Percentiles rank a stretch among this genome's conserved stretches.
These are phyloP conservation scores for Suhomyces terraborum DNA, from an alignment of 1,139 yeast genomes.

Conservation along the genomic window DNA sequence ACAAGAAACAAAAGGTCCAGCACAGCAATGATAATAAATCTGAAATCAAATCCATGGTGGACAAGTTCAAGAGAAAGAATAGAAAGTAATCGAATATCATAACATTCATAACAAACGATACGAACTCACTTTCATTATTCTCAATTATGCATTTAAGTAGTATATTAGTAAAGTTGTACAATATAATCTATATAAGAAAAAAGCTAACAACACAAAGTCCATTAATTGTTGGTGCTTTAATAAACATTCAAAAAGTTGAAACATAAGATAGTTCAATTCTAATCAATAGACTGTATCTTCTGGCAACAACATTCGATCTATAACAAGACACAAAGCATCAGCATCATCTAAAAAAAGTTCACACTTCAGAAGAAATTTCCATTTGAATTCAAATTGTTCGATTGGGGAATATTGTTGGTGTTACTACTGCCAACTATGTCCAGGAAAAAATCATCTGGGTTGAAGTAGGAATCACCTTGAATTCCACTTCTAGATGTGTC, in stretches of 20 bases:
- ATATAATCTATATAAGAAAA: conserved; percentile 3
- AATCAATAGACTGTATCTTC: conserved; percentile 7
- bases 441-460: conserved; percentile 24
- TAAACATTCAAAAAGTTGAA: conserved; percentile 3
- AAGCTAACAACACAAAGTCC: not conserved
- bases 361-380: conserved; percentile 7
- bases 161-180: conserved; percentile 5
- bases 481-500: not conserved
- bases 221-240: conserved; percentile 3
- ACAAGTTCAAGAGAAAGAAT: conserved; percentile 26
- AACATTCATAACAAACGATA: too few relatives aligned
- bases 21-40: conserved; percentile 3
- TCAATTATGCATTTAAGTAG: not conserved
- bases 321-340: conserved; percentile 4
- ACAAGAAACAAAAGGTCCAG: conserved; percentile 20
- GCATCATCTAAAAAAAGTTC: conserved; percentile 1
- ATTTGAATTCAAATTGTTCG: conserved; percentile 8
- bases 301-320: conserved; percentile 3
- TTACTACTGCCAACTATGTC: conserved; percentile 17
- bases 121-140: not conserved
- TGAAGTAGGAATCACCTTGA: conserved; percentile 14
- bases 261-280: conserved; percentile 3
- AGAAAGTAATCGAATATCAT: conserved; percentile 1
- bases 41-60: conserved; percentile 27
- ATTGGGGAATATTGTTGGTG: conserved; percentile 9